phyloP scores from a whole-genome alignment of 2,329 filamentous ascomycete species.

The Dactylellina leptospora region DNA sequence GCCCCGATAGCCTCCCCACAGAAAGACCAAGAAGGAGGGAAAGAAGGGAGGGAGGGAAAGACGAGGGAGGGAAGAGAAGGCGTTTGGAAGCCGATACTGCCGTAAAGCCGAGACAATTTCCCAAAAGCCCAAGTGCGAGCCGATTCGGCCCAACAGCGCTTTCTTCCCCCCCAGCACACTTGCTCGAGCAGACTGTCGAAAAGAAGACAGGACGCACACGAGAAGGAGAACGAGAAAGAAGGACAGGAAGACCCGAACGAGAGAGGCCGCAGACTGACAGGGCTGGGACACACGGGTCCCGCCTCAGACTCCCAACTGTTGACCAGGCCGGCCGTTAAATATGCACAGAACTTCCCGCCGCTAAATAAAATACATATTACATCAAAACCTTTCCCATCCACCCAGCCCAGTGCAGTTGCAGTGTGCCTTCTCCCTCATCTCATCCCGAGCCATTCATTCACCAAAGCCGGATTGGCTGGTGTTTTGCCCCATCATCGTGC shows the following conservation, averaged over 20 bases:
- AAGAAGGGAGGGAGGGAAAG: background rate
- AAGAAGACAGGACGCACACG: background rate
- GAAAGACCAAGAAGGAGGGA: background rate
- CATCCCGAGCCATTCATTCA: slow-evolving; percentile 15
- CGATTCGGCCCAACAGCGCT: slow-evolving; percentile 53
- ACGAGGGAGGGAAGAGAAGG: slow-evolving; percentile 13
- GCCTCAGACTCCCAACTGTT: background rate
- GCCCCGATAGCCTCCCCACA: background rate
- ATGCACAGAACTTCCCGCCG: slow-evolving; percentile 42
- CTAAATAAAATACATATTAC: no score
- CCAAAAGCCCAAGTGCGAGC: slow-evolving; percentile 50
- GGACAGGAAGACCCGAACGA: background rate
- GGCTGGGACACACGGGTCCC: background rate
- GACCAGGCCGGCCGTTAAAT: slow-evolving; percentile 5
- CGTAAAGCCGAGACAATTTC: slow-evolving; percentile 53
- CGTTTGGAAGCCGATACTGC: slow-evolving; percentile 49
- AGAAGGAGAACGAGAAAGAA: background rate
- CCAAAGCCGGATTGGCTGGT: slow-evolving; percentile 15
- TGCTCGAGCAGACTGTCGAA: background rate
- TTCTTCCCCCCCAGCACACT: slow-evolving; percentile 10
- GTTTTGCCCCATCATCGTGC: background rate
- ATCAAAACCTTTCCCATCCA: no score
- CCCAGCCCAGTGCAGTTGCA: no score
- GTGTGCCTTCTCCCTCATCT: slow-evolving; percentile 30
- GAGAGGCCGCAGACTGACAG: background rate